A percentile compares a stretch with the other conserved stretches of the same genome.
Evolutionary conservation across 768 basidiomycete genomes (phyloP).

Genomic region (Hygrophorus pudorinus): DNA sequence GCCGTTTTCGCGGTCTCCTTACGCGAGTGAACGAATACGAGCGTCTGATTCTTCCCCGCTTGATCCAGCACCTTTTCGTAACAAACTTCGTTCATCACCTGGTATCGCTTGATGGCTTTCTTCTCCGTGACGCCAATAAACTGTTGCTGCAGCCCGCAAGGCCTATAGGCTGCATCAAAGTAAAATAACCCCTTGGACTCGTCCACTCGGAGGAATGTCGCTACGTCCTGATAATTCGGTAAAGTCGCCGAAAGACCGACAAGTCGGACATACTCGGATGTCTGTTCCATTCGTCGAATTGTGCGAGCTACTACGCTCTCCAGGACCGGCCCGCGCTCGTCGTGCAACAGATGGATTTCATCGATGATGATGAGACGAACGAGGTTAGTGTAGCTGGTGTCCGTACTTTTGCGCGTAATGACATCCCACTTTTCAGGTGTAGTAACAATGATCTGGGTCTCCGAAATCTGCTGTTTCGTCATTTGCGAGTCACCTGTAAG

Average conservation of each 20-base stretch:
- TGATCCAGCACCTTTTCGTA: constrained; percentile 98
- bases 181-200: constrained; percentile 89
- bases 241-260: constrained; percentile 94
- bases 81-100: constrained; percentile 97
- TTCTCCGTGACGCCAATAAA: constrained; percentile 98
- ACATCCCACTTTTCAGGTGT: constrained; percentile 99
- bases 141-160: constrained; percentile 91
- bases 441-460: constrained; percentile 96
- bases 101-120: constrained; percentile 97
- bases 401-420: constrained; percentile 95
- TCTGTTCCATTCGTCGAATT: constrained; percentile 91
- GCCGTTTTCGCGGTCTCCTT: constrained; percentile 99
- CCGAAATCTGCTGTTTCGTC: constrained; percentile 94
- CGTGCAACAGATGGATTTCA: constrained; percentile 95
- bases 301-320: constrained; percentile 87
- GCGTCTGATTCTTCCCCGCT: constrained; percentile 74
- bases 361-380: constrained; percentile 96
- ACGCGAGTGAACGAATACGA: constrained; percentile 96
- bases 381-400: constrained; percentile 93
- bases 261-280: constrained; percentile 83
- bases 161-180: constrained; percentile 90
- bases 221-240: constrained; percentile 98
- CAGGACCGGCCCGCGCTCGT: constrained; percentile 94
- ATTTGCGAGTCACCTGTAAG: constrained; percentile 96
- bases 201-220: constrained; percentile 93